Conservation (phyloP, 2,329 filamentous ascomycete genomes). For the Xylaria sp. region DNA sequence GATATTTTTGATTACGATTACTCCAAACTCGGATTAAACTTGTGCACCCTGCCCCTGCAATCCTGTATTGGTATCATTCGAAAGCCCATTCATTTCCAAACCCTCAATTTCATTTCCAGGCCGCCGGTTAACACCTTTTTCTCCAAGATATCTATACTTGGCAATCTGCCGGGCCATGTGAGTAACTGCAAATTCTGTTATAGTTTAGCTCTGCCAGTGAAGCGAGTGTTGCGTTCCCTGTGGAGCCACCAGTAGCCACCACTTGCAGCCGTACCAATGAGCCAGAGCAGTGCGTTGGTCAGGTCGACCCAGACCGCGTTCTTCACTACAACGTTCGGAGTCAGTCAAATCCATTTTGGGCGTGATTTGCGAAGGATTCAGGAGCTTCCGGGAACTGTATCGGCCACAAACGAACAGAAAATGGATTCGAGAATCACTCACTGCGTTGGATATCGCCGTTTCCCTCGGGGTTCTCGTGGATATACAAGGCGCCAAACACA, state of each 20-base stretch:
- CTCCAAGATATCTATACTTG: not conserved
- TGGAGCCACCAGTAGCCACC: constrained; percentile 68
- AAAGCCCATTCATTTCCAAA: not conserved
- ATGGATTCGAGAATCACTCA: not conserved
- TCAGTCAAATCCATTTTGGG: not conserved
- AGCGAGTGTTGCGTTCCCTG: constrained; percentile 62
- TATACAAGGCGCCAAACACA: constrained; percentile 83
- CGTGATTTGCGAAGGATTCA: not conserved
- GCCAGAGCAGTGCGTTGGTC: constrained; percentile 79
- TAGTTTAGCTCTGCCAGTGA: constrained; percentile 68
- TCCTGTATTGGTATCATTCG: constrained; percentile 10
- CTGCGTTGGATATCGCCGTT: constrained; percentile 71
- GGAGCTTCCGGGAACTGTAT: not conserved
- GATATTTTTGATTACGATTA: constrained; percentile 22
- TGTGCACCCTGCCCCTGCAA: not conserved
- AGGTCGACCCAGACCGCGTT: constrained; percentile 87
- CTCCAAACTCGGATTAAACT: not conserved
- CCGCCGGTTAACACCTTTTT: not conserved
- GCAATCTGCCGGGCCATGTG: not conserved
- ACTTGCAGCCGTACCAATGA: constrained; percentile 67
- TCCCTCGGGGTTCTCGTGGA: constrained; percentile 72
- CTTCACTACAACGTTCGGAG: constrained; percentile 64
- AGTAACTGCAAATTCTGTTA: constrained; percentile 28
- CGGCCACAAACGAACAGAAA: not conserved
- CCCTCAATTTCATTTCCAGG: not conserved